Evolutionary conservation across 768 basidiomycete species (phyloP), one percentile per base, ranked within the genome.

Genomic region (Naganishia antarctica): DNA sequence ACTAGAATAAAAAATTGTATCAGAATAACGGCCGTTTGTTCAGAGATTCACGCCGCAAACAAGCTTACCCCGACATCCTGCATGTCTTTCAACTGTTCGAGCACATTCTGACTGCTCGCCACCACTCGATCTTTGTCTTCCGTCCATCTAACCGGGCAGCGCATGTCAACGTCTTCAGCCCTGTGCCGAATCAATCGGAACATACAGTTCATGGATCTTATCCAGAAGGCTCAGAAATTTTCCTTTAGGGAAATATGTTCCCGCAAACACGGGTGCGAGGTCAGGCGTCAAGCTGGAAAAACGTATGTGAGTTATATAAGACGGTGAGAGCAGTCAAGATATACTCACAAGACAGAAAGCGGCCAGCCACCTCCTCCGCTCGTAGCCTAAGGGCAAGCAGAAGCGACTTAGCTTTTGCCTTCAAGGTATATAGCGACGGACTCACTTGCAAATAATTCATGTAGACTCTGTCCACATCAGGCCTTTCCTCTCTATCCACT

Each of bases 391-490:
- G 21, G 6, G 28, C 26, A 4, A 7, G 18, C 5, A 43, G 8
- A 29, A 37, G 53, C 21, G 34, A 18, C 37, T 21, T n/a, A 18
- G 6, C 13, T 11, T 4, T 13, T 16, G 60, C 48, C 46, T 40
- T 51, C 21, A 37, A n/a, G 37, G 3, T 8, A 15, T 21, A n/a
- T 4, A 13, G 29, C n/a, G n/a, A 16, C 28, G 26, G 2, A 31
- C 69, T 58, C 31, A 71, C 70, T 66, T 80, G 79, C 0, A 81
- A 67, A 70, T 79, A 80, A 0, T 71, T 78, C 80, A 81, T 81
- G 67, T 81, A 81, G n/a, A 81, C 64, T n/a, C 79, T 65, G 66
- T 81, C 80, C 9, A 81, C 79, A 61, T 80, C 80, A 0, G 80
- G 80, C 25, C 79, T 64, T 48, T 80, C 80, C 64, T 81, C 80